Evolutionary conservation across 108 stramenopile genomes (phyloP).

Genomic region (Mediolabrus comicus): DNA sequence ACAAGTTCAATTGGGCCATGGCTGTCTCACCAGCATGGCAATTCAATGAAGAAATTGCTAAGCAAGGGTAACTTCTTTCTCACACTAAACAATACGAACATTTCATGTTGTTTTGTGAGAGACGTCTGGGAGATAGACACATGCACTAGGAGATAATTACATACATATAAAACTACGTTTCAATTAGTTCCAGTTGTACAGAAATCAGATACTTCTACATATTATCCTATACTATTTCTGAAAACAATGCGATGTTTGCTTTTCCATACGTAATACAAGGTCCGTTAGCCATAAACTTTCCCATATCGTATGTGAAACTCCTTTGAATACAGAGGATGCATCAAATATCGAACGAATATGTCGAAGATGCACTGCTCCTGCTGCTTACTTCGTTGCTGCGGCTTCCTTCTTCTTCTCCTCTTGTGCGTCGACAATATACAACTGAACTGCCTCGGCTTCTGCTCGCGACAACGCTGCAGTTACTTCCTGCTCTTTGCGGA

Average conservation of each 20-base stretch:
- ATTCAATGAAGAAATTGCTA: constrained; percentile 84
- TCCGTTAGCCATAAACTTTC: too few relatives aligned
- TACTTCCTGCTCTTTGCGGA: background rate
- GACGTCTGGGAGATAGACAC: background rate
- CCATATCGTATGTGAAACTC: too few relatives aligned
- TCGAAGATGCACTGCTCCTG: too few relatives aligned
- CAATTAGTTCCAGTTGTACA: background rate
- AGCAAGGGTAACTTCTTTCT: constrained; percentile 31
- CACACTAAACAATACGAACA: background rate
- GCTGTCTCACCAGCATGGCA: constrained; percentile 93
- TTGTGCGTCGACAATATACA: constrained; percentile 1
- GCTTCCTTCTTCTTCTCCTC: too few relatives aligned
- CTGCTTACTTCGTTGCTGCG: too few relatives aligned
- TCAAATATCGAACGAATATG: too few relatives aligned
- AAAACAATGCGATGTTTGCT: too few relatives aligned
- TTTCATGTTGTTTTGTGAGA: background rate
- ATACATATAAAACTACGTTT: constrained; percentile 1
- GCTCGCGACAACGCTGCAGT: constrained; percentile 5
- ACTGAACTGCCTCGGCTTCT: constrained; percentile 5
- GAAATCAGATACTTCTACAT: too few relatives aligned
- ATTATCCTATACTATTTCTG: too few relatives aligned
- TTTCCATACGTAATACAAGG: too few relatives aligned
- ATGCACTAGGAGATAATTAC: background rate
- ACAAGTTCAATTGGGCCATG: constrained; percentile 99
- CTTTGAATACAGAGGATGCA: too few relatives aligned